Evolutionary conservation across 2,329 filamentous ascomycete species (phyloP).

Genomic region (Sclerotinia subarctica): DNA sequence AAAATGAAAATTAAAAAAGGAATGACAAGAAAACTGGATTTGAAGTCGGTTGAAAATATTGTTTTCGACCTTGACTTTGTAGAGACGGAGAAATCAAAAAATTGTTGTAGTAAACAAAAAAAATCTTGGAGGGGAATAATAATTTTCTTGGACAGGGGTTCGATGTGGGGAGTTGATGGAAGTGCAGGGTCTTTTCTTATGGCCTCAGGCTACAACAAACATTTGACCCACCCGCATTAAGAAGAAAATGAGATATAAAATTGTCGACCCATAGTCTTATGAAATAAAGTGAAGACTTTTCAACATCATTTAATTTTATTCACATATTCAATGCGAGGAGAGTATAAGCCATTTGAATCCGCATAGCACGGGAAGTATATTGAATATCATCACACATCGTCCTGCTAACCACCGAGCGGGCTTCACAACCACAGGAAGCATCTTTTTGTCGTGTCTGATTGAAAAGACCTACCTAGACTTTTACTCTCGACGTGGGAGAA

Average conservation of each 20-base stretch:
- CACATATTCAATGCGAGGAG: neutral
- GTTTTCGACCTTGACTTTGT: neutral
- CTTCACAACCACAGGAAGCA: no score
- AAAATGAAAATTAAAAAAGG: neutral
- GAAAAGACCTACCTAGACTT: no score
- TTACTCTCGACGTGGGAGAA: no score
- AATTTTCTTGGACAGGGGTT: neutral
- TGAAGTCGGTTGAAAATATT: neutral
- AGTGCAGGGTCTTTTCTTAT: no score
- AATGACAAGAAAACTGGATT: neutral
- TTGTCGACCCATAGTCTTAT: neutral
- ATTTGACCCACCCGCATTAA: neutral
- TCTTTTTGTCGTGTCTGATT: no score
- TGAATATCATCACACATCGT: neutral
- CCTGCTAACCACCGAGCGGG: no score
- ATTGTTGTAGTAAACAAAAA: neutral
- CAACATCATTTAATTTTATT: neutral
- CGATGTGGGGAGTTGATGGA: neutral
- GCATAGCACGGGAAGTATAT: neutral
- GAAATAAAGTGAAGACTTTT: neutral
- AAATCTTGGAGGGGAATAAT: slow-evolving; percentile 1
- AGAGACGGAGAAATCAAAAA: neutral
- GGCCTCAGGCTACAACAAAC: neutral
- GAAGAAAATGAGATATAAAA: neutral
- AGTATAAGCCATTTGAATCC: neutral